phyloP scores from a whole-genome alignment of 306 rosid genomes.

The Acacia acuminata region DNA sequence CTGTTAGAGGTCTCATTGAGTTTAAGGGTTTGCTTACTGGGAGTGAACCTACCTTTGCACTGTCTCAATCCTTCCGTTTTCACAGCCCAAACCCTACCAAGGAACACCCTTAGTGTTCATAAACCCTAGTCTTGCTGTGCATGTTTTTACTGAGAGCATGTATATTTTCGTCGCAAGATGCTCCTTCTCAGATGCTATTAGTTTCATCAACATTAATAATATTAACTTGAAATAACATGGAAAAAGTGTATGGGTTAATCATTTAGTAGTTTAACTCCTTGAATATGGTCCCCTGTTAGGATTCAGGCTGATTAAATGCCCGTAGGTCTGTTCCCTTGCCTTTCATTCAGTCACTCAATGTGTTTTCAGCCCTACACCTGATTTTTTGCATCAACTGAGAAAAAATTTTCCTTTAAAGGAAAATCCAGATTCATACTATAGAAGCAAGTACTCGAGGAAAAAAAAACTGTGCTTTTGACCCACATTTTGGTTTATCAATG shows the following conservation, averaged over 20 bases:
- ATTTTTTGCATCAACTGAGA: slow-evolving; percentile 3
- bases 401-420: not conserved
- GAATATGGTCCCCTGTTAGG: slow-evolving; percentile 27
- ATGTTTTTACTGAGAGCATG: slow-evolving; percentile 1
- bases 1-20: slow-evolving; percentile 1
- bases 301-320: slow-evolving; percentile 24
- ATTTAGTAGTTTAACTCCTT: slow-evolving; percentile 20
- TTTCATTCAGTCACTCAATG: slow-evolving; percentile 14
- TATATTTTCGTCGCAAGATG: slow-evolving; percentile 6
- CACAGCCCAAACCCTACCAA: not conserved
- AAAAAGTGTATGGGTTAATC: not conserved
- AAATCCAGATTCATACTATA: not conserved
- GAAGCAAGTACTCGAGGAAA: not conserved
- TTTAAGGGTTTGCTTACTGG: slow-evolving; percentile 1
- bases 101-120: slow-evolving; percentile 1
- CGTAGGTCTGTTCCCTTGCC: not conserved
- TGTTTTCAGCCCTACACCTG: slow-evolving; percentile 23
- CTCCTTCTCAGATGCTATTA: not conserved
- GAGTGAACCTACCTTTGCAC: slow-evolving; percentile 7
- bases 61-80: not conserved
- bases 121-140: slow-evolving; percentile 6
- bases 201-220: not conserved
- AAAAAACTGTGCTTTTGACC: slow-evolving; percentile 10
- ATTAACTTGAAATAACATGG: slow-evolving; percentile 2
- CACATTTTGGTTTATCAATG: not conserved